Evolutionary conservation across 2,329 filamentous ascomycete genomes (phyloP), one percentile per base, ranked within the genome.

Genomic region (Cladophialophora yegresii): DNA sequence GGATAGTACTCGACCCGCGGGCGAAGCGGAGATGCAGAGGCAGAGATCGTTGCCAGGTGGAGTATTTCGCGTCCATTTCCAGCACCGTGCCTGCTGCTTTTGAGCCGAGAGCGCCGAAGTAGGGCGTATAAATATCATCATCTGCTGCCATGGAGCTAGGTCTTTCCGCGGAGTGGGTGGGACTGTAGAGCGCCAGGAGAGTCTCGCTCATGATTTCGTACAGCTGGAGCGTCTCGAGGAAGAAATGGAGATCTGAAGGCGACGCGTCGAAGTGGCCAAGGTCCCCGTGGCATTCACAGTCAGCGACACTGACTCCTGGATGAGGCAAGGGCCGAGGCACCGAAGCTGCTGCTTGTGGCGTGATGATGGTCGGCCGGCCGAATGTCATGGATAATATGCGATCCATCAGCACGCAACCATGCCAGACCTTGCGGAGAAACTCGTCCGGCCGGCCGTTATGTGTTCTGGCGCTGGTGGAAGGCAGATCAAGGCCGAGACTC

Each of bases 401-500:
- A 53, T 77, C 75, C 73, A 77, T 76, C 2, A 77, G 67, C 4
- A 77, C 73, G 64, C 76, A 77, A 0, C 75, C 75, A 55, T 77
- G 74, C 74, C 75, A 77, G 22, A 77, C 68, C 49, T 64, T 61
- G 22, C 65, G 58, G 22, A 54, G 40, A 23, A 66, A 50, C 50
- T 76, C 73, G 30, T 72, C 69, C 10, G 74, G 71, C 33, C 71
- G 70, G 4, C 70, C 71, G 23, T 56, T 71, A 3, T 58, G 60
- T 4, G 75, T 62, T 26, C 66, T 62, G 9, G 69, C 65, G 58
- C 73, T 72, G 1, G 78, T 79, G 45, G 80, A 77, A 0, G 76
- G 74, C 2, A 81, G 69, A 54, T 83, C 80, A 22, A 83, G 70
- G 0, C 80, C 81, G 1, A 83, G 62, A 0, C 80, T 78, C 56